Conservation (phyloP, 257 asterid species). For the Plantago major region DNA sequence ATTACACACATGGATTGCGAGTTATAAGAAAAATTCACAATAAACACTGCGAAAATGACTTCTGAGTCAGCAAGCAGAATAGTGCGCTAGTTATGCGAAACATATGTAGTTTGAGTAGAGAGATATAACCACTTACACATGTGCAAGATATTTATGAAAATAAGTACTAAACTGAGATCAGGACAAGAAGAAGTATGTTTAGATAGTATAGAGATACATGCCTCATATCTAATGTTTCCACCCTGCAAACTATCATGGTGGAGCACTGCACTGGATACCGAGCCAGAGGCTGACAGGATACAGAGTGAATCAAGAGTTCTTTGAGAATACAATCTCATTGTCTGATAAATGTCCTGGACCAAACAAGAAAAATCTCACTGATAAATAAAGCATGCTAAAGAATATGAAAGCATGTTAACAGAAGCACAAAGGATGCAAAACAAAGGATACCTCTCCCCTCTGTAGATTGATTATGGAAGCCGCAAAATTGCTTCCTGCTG, state of each 20-base stretch:
- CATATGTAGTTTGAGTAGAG: too few species aligned
- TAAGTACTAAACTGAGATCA: not conserved
- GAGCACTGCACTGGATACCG: constrained; percentile 30
- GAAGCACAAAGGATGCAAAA: not conserved
- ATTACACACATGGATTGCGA: too few species aligned
- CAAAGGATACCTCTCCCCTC: constrained; percentile 31
- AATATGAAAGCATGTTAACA: not conserved
- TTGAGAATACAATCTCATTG: constrained; percentile 29
- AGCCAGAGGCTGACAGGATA: constrained; percentile 37
- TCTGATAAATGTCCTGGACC: constrained; percentile 39
- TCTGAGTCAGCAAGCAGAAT: too few species aligned
- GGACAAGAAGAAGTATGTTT: not conserved
- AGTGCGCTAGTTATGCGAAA: too few species aligned
- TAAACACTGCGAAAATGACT: too few species aligned
- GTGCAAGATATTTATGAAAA: not conserved
- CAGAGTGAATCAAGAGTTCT: constrained; percentile 30
- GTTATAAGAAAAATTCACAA: too few species aligned
- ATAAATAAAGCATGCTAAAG: not conserved
- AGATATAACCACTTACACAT: too few species aligned
- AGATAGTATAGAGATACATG: constrained; percentile 4
- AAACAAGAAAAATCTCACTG: not conserved
- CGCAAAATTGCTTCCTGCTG: constrained; percentile 24
- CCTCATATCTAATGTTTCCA: constrained; percentile 29
- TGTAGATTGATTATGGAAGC: constrained; percentile 18
- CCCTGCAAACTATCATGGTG: constrained; percentile 20